Base-by-base conservation (phyloP, 352 stramenopile species). In the Blastocystis sp. region DNA sequence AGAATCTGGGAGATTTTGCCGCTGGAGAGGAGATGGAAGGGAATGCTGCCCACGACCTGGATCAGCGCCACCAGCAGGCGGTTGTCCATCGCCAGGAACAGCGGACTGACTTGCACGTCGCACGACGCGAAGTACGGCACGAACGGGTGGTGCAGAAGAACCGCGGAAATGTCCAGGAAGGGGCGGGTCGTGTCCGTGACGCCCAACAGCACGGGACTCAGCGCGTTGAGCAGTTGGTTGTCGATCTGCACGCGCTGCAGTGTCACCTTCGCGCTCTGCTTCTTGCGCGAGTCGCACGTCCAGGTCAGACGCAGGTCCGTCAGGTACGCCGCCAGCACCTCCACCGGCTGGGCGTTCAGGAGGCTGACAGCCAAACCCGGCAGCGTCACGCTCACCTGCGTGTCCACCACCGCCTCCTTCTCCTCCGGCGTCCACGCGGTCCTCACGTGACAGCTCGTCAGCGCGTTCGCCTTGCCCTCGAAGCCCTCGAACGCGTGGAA, bases 201-300 rank as follows among this genome's bases (percentile, higher is more conserved):
- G 41, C 78, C 78, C 9, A 88, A 88, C 38, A 88, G 64, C 43
- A 88, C 78, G 21, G 78, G 78, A 34, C 53, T 78, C 17, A 52
- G 62, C 10, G 61, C 38, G 21, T n/a, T 34, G 0, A 78, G 34
- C 9, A 88, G 9, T 45, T 79, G 67, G 45, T 88, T 88, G 66
- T 88, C 78, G 0, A 88, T 9, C 43, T 88, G 78, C 2, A 74
- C 61, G 40, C 21, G 56, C 34, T 84, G 67, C 56, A 84, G 21
- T n/a, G 28, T 67, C 74, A 64, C 23, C 45, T 84, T 53, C 4
- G 60, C 74, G 10, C 17, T n/a, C 28, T 34, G 28, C 45, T 67
- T 66, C 74, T 84, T 84, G 65, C 74, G 53, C 34, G 65, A 69
- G 53, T 84, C 74, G 48, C 59, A 67, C 60, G 40, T 28, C 52